Evolutionary conservation across 1,284 basidiomycete genomes (phyloP), one percentile per base, ranked within the genome.

Genomic region (Cryptococcus sp.): DNA sequence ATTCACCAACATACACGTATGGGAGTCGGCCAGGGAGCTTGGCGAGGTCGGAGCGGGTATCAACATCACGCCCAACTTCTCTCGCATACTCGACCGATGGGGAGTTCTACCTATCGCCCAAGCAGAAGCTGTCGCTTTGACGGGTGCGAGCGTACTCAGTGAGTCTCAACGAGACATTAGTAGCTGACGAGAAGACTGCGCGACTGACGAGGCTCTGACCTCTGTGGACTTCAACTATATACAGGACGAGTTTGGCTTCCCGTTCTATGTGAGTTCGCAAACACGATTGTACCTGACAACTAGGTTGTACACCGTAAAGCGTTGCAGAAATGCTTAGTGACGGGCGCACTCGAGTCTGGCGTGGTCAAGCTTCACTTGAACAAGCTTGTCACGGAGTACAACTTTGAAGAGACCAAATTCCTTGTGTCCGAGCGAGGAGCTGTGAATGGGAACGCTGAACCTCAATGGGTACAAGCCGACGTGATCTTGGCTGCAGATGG

Each of bases 401-500:
- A 76, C 59, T 71, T 77, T 58, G 71, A 70, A 42, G 62, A 67
- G 40, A 73, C 62, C 3, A 55, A 63, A 27, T 74, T 76, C 65
- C 50, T 54, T 47, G 65, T 75, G 11, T 43, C 47, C 30, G 22
- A 52, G 22, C 53, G 57, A 13, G 38, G 52, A 35, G 10, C 35
- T n/a, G 47, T 52, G 19, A 54, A 52, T 5, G 39, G 52, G 27
- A 55, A 64, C 11, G 40, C 47, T 7, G 61, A 62, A 51, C 52
- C 58, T 22, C 59, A 67, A 50, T 77, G 77, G 68, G 59, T 76
- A n/a, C 60, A 73, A 39, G 77, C 70, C 25, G 78, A 79, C 59
- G 64, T 79, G 7, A 65, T 79, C 38, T 58, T 79, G 27, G 72
- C 70, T 17, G 71, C 76, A 3, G 77, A 79, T 54, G 78, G 78